These are phyloP conservation scores for Trematosphaeria pertusa DNA, from an alignment of 2,329 filamentous ascomycete genomes.

Conservation along the genomic window DNA sequence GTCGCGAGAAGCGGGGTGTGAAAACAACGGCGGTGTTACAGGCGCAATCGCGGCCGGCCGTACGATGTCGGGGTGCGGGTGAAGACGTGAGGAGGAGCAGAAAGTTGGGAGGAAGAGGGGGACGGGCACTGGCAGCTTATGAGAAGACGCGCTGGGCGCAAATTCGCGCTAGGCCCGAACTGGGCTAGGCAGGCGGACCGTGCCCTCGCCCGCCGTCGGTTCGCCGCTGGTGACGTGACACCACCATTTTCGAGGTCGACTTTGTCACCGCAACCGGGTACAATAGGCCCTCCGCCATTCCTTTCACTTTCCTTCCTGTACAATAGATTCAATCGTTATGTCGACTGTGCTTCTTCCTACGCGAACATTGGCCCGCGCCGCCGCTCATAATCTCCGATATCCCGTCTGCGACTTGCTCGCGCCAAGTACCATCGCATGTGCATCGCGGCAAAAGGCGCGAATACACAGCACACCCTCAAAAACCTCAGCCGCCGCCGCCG, in stretches of 20 bases:
- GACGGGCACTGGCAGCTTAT: constrained; percentile 24
- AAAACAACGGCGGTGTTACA: not conserved
- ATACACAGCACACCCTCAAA: constrained; percentile 14
- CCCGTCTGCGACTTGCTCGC: constrained; percentile 14
- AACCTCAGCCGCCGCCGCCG: constrained; percentile 10
- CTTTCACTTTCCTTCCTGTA: constrained; percentile 5
- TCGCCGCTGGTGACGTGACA: constrained; percentile 9
- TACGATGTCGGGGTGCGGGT: constrained; percentile 11
- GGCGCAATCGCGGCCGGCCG: constrained; percentile 11
- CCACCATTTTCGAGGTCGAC: not conserved
- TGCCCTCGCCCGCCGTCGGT: not conserved
- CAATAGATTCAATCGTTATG: constrained; percentile 18
- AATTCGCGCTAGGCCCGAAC: not conserved
- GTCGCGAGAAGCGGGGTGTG: not conserved
- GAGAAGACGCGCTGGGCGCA: not conserved
- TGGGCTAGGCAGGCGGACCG: not conserved
- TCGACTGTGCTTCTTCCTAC: constrained; percentile 20
- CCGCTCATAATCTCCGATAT: constrained; percentile 2
- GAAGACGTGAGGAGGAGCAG: constrained; percentile 25
- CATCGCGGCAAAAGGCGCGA: constrained; percentile 17
- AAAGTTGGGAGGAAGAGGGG: constrained; percentile 20
- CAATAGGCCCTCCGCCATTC: constrained; percentile 7
- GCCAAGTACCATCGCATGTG: constrained; percentile 23
- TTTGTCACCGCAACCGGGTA: constrained; percentile 4
- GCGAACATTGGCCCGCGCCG: constrained; percentile 24